Percentiles rank a stretch among this genome's conserved stretches.
These are phyloP conservation scores for Aspergillus fischeri DNA, from an alignment of 2,329 filamentous ascomycete genomes.

Conservation along the genomic window DNA sequence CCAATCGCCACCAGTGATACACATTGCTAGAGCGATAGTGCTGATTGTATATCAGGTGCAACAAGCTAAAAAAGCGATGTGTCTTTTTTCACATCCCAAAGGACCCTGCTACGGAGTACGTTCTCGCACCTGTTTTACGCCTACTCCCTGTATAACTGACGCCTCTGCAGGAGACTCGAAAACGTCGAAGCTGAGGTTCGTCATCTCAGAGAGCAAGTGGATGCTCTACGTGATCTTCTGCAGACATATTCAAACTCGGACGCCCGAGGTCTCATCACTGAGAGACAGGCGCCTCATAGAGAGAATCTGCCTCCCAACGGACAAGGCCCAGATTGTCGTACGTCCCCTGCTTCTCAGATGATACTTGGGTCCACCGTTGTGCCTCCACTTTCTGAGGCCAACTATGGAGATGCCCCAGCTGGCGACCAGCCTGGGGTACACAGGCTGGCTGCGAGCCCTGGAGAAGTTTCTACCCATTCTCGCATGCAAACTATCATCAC, in stretches of 20 bases:
- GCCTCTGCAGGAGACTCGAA: slow-evolving; percentile 25
- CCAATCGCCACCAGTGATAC: not conserved
- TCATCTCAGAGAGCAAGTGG: slow-evolving; percentile 24
- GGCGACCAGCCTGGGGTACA: not conserved
- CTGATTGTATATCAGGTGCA: slow-evolving; percentile 20
- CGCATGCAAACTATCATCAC: not conserved
- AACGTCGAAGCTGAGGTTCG: slow-evolving; percentile 31
- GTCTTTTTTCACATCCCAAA: slow-evolving; percentile 34
- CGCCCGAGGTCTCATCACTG: not conserved
- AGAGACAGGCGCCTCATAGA: slow-evolving; percentile 1
- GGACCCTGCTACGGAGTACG: slow-evolving; percentile 27
- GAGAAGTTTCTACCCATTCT: not conserved
- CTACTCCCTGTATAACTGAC: not conserved
- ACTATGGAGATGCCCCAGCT: not conserved
- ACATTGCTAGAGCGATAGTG: not conserved
- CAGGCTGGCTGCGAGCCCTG: not conserved
- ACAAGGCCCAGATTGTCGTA: not conserved
- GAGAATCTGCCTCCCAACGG: not conserved
- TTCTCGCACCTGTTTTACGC: not conserved
- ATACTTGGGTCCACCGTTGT: not conserved
- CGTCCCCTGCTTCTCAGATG: not conserved
- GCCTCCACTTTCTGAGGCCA: not conserved
- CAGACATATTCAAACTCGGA: slow-evolving; percentile 2
- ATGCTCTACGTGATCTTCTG: slow-evolving; percentile 21
- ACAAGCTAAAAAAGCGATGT: slow-evolving; percentile 32